Percentiles rank a stretch among this genome's conserved stretches.
Evolutionary conservation across 1,284 basidiomycete species (phyloP).

Genomic region (Melanopsichium pennsylvanicum): DNA sequence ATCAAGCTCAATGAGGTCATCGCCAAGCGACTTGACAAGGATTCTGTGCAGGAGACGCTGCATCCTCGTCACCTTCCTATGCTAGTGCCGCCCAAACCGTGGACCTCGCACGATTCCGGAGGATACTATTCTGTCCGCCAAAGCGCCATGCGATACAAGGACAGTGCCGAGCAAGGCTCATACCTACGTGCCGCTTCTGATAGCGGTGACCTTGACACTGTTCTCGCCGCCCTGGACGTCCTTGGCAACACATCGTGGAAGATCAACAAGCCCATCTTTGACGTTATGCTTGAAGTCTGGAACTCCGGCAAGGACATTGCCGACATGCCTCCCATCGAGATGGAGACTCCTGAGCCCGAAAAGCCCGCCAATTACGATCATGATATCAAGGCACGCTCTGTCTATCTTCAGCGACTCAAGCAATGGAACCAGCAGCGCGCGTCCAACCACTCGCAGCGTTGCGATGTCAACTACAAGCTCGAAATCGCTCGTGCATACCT

Average conservation of each 20-base stretch:
- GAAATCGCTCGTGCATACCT: constrained; percentile 93
- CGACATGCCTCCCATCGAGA: constrained; percentile 66
- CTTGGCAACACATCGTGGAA: constrained; percentile 90
- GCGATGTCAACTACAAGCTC: constrained; percentile 94
- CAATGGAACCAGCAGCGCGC: constrained; percentile 67
- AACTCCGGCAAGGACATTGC: constrained; percentile 71
- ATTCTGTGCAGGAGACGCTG: constrained; percentile 77
- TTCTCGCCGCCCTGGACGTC: constrained; percentile 88
- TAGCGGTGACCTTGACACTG: constrained; percentile 80
- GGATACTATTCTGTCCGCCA: constrained; percentile 74
- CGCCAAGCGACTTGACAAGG: constrained; percentile 79
- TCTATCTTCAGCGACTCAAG: constrained; percentile 74
- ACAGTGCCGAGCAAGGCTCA: constrained; percentile 82
- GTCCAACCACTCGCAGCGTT: constrained; percentile 80
- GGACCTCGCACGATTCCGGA: constrained; percentile 81
- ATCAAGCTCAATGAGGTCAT: constrained; percentile 87
- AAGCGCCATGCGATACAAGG: constrained; percentile 85
- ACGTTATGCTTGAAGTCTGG: constrained; percentile 80
- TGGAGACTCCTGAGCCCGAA: constrained; percentile 69
- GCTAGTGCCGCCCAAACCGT: constrained; percentile 89
- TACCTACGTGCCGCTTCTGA: constrained; percentile 82
- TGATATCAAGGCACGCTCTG: constrained; percentile 74
- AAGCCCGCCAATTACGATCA: constrained; percentile 73
- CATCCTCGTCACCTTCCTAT: constrained; percentile 95
- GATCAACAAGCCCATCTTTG: constrained; percentile 81